These are phyloP conservation scores for Cyclostephanos tholiformis DNA, from an alignment of 108 stramenopile species.

Conservation along the genomic window DNA sequence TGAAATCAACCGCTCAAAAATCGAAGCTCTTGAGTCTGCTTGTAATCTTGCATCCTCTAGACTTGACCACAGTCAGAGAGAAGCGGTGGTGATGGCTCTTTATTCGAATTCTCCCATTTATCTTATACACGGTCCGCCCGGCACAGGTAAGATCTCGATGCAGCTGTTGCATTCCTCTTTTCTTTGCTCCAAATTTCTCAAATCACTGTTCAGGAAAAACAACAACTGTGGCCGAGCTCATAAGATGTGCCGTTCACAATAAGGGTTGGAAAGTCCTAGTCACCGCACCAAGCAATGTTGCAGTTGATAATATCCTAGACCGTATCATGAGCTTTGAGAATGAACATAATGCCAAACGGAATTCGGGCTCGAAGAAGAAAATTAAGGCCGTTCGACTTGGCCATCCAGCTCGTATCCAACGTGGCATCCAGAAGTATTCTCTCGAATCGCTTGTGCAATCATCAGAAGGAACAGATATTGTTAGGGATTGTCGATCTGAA, in stretches of 20 bases:
- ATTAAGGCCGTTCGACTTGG: slow-evolving; percentile 89
- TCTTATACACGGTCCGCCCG: slow-evolving; percentile 89
- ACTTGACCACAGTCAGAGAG: slow-evolving; percentile 76
- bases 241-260: slow-evolving; percentile 78
- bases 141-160: slow-evolving; percentile 47
- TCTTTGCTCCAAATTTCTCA: background rate
- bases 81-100: slow-evolving; percentile 78
- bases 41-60: slow-evolving; percentile 34
- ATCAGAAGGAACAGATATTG: slow-evolving; percentile 95
- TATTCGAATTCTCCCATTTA: slow-evolving; percentile 54
- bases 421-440: slow-evolving; percentile 78
- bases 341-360: slow-evolving; percentile 22
- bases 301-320: slow-evolving; percentile 97
- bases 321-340: slow-evolving; percentile 64
- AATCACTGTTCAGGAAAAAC: slow-evolving; percentile 67
- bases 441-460: slow-evolving; percentile 89
- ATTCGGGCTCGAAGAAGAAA: slow-evolving; percentile 25
- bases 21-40: slow-evolving; percentile 33
- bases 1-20: slow-evolving; percentile 14
- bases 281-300: slow-evolving; percentile 98
- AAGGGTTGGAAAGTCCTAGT: slow-evolving; percentile 86
- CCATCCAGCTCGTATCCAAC: slow-evolving; percentile 93
- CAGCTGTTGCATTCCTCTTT: background rate
- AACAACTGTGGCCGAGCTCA: slow-evolving; percentile 87
- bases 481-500: slow-evolving; percentile 89